Evolutionary conservation across 208 protist species (phyloP), one percentile per base, ranked within the genome.

Genomic region (Crithidia thermophila): DNA sequence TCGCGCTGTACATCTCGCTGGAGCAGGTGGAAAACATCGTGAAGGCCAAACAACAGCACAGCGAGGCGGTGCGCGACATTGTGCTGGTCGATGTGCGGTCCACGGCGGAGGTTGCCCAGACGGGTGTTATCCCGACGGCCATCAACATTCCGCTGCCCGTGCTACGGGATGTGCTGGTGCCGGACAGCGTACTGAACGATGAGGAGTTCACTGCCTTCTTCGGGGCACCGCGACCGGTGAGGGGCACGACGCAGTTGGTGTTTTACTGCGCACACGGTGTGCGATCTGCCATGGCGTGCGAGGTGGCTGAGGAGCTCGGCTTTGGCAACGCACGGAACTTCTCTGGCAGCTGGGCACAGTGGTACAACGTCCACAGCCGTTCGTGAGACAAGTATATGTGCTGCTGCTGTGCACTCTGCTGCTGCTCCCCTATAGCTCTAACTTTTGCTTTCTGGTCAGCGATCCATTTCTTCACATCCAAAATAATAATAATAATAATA

Each of bases 261-360:
- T 87, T 94, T 57, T 94, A 94, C 77, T 91, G 88, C 65, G 79
- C 79, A 0, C 79, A 87, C 45, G 88, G 88, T 8, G 72, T 89
- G 4, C 82, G 88, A 21, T 94, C 88, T 31, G 77, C 79, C 7
- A 66, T 79, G 8, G 88, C 88, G 20, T 72, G 75, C 16, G 88
- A 94, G 67, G 52, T 91, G 20, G 82, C 72, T 16, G 88, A 89
- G 63, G 67, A 77, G 60, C 37, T 86, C 16, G 87, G 87, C 42
- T 93, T 84, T 53, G 69, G 34, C 27, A 74, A 79, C 25, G 65
- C 75, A 27, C 57, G 43, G 18, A 88, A 89, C 58, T 88, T 89
- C 50, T 68, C 64, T 9, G 87, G 87, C 16, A 84, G 87, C 45
- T 93, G 85, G 82, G 62, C 79, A 10, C 77, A 88, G 57, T 93